Evolutionary conservation across 305 asterid species (phyloP), one percentile per base, ranked within the genome.

Genomic region (Plantago lanceolata): DNA sequence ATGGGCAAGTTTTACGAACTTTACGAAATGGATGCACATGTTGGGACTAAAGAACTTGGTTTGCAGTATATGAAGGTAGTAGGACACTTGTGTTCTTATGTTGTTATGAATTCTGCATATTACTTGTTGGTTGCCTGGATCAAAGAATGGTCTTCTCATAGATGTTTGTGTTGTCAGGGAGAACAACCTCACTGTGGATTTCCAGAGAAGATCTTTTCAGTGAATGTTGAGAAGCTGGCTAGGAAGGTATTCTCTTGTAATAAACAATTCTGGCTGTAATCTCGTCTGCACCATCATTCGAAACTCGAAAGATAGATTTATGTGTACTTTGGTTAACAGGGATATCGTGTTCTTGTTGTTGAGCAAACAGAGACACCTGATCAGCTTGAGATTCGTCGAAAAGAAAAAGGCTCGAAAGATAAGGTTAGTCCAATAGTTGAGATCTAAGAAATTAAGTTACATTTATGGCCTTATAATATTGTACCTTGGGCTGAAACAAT

Each of bases 131-230:
- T 48, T 44, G 48, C 26, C 40, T 45, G 56, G 43, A 44, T 52
- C 47, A 16, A 16, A 55, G 64, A 48, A 59, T 15, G 19, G 19
- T 21, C 68, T 61, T 61, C 67, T 75, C 68, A 70, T 62, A 20
- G 57, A 59, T 78, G 66, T 65, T 78, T 79, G 64, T 71, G 35
- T 66, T 73, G 64, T 26, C 75, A 90, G 99, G 99, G 99, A 67
- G 97, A 93, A 40, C 99, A 93, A 79, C 99, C 99, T 55, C 99
- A 93, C 74, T 93, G 99, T 83, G 97, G 99, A 60, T 93, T 93
- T 78, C 99, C 99, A 64, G 99, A 93, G 78, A 93, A 83, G 77
- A 90, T 90, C 85, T 93, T 88, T 80, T 78, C 92, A 56, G 55
- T 78, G 74, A 84, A 93, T 68, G 79, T 84, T 37, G 97, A 93